A percentile compares a stretch with the other conserved stretches of the same genome.
These are phyloP conservation scores for Pseudocercospora pini-densiflorae DNA, from an alignment of 2,329 filamentous ascomycete genomes.

Conservation along the genomic window DNA sequence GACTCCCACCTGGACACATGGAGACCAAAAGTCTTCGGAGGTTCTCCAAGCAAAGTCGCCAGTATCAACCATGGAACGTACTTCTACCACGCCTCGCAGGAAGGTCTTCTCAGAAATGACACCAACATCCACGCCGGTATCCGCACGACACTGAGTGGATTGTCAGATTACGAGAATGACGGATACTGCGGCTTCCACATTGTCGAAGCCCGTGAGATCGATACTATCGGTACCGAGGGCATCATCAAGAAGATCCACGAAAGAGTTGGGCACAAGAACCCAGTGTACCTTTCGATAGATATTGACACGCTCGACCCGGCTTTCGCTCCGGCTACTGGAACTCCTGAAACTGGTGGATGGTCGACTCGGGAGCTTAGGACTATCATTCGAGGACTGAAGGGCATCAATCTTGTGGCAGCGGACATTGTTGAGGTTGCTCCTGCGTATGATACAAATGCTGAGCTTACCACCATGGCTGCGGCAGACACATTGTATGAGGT, in stretches of 20 bases:
- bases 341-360: slow-evolving; percentile 78
- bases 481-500: slow-evolving; percentile 87
- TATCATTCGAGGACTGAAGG: slow-evolving; percentile 71
- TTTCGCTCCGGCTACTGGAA: slow-evolving; percentile 76
- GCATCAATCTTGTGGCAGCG: slow-evolving; percentile 74
- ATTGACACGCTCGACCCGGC: slow-evolving; percentile 89
- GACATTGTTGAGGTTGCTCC: slow-evolving; percentile 90
- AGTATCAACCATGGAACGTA: slow-evolving; percentile 84
- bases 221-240: slow-evolving; percentile 68
- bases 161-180: slow-evolving; percentile 82
- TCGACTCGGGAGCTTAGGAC: slow-evolving; percentile 73
- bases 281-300: slow-evolving; percentile 82
- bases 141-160: slow-evolving; percentile 77
- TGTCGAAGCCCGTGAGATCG: slow-evolving; percentile 74
- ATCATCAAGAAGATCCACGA: slow-evolving; percentile 80
- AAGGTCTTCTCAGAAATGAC: slow-evolving; percentile 79
- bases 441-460: slow-evolving; percentile 78
- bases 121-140: slow-evolving; percentile 88
- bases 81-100: slow-evolving; percentile 80
- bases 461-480: slow-evolving; percentile 80
- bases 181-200: slow-evolving; percentile 85
- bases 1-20: slow-evolving; percentile 65
- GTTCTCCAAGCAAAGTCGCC: slow-evolving; percentile 74
- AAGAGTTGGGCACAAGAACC: slow-evolving; percentile 67
- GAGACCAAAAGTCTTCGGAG: slow-evolving; percentile 86